Evolutionary conservation across 495 filamentous ascomycete species (phyloP).

Genomic region (Xylona heveae): DNA sequence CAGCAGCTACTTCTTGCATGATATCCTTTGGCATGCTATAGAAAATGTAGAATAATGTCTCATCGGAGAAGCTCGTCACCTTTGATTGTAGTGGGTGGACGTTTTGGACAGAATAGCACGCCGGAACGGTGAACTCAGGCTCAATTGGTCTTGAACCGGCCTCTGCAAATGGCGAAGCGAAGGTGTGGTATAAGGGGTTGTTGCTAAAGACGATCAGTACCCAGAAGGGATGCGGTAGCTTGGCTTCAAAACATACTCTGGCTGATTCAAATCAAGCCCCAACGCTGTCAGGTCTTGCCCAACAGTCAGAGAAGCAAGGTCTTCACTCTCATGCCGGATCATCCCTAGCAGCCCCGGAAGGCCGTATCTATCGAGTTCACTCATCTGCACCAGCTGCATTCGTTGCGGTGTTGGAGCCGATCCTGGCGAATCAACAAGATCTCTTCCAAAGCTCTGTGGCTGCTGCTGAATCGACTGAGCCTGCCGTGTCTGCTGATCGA

Average conservation of each 20-base stretch:
- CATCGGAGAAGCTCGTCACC: slow-evolving; percentile 66
- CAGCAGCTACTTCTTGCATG: slow-evolving; percentile 65
- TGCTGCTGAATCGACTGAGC: slow-evolving; percentile 11
- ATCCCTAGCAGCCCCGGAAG: slow-evolving; percentile 57
- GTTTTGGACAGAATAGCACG: slow-evolving; percentile 75
- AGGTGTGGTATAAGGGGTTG: slow-evolving; percentile 41
- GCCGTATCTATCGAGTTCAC: slow-evolving; percentile 58
- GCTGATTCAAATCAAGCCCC: slow-evolving; percentile 58
- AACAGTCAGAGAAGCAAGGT: slow-evolving; percentile 50
- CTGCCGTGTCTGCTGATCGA: slow-evolving; percentile 12
- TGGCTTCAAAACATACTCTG: slow-evolving; percentile 34
- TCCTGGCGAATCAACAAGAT: slow-evolving; percentile 19
- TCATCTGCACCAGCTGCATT: slow-evolving; percentile 52
- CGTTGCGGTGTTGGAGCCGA: slow-evolving; percentile 23
- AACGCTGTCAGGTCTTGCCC: slow-evolving; percentile 61
- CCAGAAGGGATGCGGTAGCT: slow-evolving; percentile 11
- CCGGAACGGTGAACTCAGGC: slow-evolving; percentile 57
- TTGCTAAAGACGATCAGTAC: slow-evolving; percentile 12
- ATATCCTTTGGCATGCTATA: slow-evolving; percentile 72
- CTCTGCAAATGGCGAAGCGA: slow-evolving; percentile 50
- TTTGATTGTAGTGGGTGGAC: slow-evolving; percentile 61
- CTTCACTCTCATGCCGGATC: slow-evolving; percentile 57
- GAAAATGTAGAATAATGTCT: slow-evolving; percentile 88
- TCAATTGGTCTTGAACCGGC: slow-evolving; percentile 46
- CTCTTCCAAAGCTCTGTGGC: slow-evolving; percentile 19